Base-by-base conservation (phyloP, 2,329 filamentous ascomycete species). In the Diplodia sapinea region DNA sequence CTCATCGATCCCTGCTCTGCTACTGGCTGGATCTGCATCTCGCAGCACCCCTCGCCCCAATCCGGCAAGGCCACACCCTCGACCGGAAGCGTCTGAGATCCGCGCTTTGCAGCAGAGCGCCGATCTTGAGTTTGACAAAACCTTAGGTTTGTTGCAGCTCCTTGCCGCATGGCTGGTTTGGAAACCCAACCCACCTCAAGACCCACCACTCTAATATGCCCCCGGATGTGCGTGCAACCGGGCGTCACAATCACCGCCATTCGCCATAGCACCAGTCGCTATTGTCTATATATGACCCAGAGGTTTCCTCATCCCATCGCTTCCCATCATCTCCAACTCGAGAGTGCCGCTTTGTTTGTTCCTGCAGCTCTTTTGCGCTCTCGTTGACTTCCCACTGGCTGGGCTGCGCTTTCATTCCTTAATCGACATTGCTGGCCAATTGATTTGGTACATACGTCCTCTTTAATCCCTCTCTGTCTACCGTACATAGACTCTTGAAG, bases 361-460 rank as follows among this genome's bases (percentile, higher is more conserved):
- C 73, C 78, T 76, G 75, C 76, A 79, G 76, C 77, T 76, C 78
- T 79, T 73, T 78, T 77, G 77, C 40, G 64, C 80, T 79, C 78
- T 82, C 81, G 77, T 83, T 83, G 76, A 80, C 75, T 74, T 76
- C 82, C 82, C 83, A 84, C 83, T 83, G 83, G 83, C 78, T 84
- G 83, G 82, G 83, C 80, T 81, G 79, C 80, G 29, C 78, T 76
- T 83, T 79, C 82, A 80, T 83, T 84, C 82, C 76, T 83, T 83
- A 80, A 78, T 78, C 69, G 67, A 76, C 73, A 77, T 80, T 80
- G 78, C 78, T 79, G 78, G 74, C 75, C 78, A 79, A 79, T 78
- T 71, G 51, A 59, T 70, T 72, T 65, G 70, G 71, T 69, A 72
- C 71, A 71, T 71, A 73, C 69, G 73, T 72, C 71, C 70, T 62